Base-by-base conservation (phyloP, 169 alveolate species). In the Cyclospora cayetanensis region DNA sequence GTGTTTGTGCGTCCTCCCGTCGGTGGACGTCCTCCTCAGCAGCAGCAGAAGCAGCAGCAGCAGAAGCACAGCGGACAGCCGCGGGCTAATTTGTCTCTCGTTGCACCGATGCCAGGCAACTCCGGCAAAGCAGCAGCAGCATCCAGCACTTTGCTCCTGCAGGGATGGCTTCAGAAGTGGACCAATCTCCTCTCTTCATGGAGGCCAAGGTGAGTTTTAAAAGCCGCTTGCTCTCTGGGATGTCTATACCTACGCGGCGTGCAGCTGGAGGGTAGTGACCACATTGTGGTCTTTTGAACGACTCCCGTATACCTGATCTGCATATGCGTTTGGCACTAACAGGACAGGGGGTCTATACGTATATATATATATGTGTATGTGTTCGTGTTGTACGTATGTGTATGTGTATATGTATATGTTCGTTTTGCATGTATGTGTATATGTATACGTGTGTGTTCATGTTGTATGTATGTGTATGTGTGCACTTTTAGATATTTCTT, bases 161-260 rank as follows among this genome's bases (percentile, higher is more conserved):
- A 88, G 52, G 92, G 88, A n/a, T 88, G 92, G 88, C 87, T 88
- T 63, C 88, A 88, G 50, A 88, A 88, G 80, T 88, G 88, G 92
- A 70, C 92, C 12, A 88, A 88, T 35, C 92, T 87, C 22, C 70
- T 87, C 41, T 87, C 92, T 7, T 55, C 83, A 27, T 87, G 92
- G 92, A 52, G 92, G n/a, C 92, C 92, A 22, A 20, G 68, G 86
- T 76, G 20, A 41, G n/a, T 66, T 41, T 22, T 43, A 76, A 35
- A 70, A 29, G 55, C 50, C 39, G 18, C n/a, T 27, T 34, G 39
- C 66, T 46, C 60, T n/a, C n/a, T n/a, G n/a, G n/a, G n/a, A n/a
- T n/a, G n/a, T n/a, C n/a, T n/a, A n/a, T n/a, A n/a, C n/a, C n/a
- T n/a, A n/a, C n/a, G n/a, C n/a, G n/a, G n/a, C n/a, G n/a, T n/a